Percentiles rank a stretch among this genome's conserved stretches.
Conservation (phyloP, 2,329 filamentous ascomycete genomes). For the Fusarium pseudonygamai region DNA sequence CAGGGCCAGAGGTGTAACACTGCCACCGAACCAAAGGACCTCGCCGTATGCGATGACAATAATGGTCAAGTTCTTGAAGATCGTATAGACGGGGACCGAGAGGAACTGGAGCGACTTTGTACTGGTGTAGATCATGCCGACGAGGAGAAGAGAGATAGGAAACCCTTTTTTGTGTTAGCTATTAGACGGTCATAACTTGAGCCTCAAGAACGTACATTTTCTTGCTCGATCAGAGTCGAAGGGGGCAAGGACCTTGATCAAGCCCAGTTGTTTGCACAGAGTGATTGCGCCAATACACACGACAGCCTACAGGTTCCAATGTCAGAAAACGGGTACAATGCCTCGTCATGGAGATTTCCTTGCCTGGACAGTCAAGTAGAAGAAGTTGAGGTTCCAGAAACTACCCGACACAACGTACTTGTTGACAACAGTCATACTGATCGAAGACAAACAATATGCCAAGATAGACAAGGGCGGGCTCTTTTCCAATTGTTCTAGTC, state of each 20-base stretch:
- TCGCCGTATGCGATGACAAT: constrained; percentile 99
- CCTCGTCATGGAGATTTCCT: constrained; percentile 39
- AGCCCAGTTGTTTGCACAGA: constrained; percentile 78
- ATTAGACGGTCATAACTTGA: background rate
- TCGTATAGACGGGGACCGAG: constrained; percentile 98
- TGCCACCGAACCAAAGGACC: constrained; percentile 97
- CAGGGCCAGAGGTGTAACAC: constrained; percentile 84
- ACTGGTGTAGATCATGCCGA: constrained; percentile 99
- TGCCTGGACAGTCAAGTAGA: constrained; percentile 94
- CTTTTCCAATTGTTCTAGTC: constrained; percentile 66
- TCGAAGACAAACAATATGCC: constrained; percentile 94
- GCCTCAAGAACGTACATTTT: constrained; percentile 73
- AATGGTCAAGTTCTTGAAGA: constrained; percentile 99
- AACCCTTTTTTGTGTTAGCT: constrained; percentile 73
- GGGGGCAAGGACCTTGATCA: constrained; percentile 83
- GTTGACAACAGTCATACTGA: constrained; percentile 99
- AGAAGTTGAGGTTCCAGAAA: constrained; percentile 95
- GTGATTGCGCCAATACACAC: constrained; percentile 90
- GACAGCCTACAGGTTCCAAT: constrained; percentile 68
- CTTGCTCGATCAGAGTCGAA: constrained; percentile 91
- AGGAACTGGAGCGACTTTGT: constrained; percentile 96
- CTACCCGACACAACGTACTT: constrained; percentile 95
- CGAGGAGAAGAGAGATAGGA: constrained; percentile 92
- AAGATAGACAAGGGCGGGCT: constrained; percentile 83
- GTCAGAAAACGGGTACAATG: constrained; percentile 2